Percentiles rank a stretch among this genome's conserved stretches.
Conservation (phyloP, 1,284 basidiomycete species). For the Naganishia cerealis region DNA sequence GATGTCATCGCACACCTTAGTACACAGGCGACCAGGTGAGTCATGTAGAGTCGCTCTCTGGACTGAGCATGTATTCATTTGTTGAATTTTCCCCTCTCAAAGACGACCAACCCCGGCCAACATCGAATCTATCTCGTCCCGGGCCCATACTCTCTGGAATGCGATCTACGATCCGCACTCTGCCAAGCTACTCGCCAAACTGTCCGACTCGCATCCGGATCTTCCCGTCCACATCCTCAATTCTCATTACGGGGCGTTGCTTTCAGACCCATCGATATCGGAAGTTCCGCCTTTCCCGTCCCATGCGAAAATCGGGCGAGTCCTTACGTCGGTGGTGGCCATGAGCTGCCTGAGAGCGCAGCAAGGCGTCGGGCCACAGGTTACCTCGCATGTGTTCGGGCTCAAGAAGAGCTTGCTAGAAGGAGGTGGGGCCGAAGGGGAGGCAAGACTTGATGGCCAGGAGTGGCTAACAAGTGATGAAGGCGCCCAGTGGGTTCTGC, state of each 20-base stretch:
- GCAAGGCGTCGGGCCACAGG: conserved; percentile 85
- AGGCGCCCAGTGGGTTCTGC: conserved; percentile 86
- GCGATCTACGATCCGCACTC: conserved; percentile 88
- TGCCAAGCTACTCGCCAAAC: conserved; percentile 83
- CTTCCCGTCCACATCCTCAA: conserved; percentile 82
- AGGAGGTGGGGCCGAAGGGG: conserved; percentile 59
- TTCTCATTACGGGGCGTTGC: conserved; percentile 82
- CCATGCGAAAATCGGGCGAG: conserved; percentile 79
- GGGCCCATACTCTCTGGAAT: conserved; percentile 76
- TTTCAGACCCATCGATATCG: conserved; percentile 48
- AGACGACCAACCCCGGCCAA: conserved; percentile 66
- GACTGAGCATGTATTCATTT: not conserved
- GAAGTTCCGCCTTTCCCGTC: conserved; percentile 30
- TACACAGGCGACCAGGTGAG: conserved; percentile 67
- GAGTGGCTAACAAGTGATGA: conserved; percentile 89
- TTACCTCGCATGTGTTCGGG: conserved; percentile 88
- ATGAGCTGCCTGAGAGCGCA: conserved; percentile 86
- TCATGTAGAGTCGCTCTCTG: not conserved
- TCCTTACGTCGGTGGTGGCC: conserved; percentile 82
- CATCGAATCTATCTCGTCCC: conserved; percentile 65
- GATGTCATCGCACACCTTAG: conserved; percentile 71
- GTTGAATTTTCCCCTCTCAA: conserved; percentile 27
- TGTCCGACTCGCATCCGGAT: conserved; percentile 70
- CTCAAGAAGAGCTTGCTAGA: conserved; percentile 64
- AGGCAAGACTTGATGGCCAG: conserved; percentile 59